Evolutionary conservation across 345 rosid genomes (phyloP).

Genomic region (Xanthoceras sorbifolium): DNA sequence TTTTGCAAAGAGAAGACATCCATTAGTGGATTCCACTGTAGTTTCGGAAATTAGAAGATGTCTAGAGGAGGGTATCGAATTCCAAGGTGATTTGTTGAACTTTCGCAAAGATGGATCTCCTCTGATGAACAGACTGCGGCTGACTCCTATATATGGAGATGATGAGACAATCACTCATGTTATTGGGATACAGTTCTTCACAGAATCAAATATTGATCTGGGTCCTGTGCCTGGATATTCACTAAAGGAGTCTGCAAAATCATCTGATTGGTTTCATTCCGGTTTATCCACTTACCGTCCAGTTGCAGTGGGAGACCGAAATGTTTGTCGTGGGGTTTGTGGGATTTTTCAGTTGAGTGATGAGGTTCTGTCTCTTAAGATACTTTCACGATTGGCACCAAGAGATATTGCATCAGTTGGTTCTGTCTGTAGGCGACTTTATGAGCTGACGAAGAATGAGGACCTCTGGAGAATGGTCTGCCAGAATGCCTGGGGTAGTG

Average conservation of each 20-base stretch:
- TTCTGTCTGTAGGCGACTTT: constrained; percentile 65
- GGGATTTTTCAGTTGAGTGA: constrained; percentile 75
- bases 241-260: constrained; percentile 54
- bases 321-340: constrained; percentile 61
- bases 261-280: constrained; percentile 40
- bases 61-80: constrained; percentile 79
- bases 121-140: constrained; percentile 68
- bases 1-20: constrained; percentile 91
- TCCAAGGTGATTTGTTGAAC: constrained; percentile 85
- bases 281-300: constrained; percentile 42
- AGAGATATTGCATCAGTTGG: constrained; percentile 82
- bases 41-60: constrained; percentile 82
- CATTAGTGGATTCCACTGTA: constrained; percentile 69
- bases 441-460: constrained; percentile 75
- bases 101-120: constrained; percentile 88
- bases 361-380: constrained; percentile 71
- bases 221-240: constrained; percentile 67
- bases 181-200: constrained; percentile 84
- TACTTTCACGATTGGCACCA: constrained; percentile 77
- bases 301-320: constrained; percentile 48
- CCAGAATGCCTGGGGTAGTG: constrained; percentile 88
- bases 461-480: constrained; percentile 91
- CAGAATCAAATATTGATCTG: constrained; percentile 77
- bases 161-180: constrained; percentile 76
- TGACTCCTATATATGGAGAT: constrained; percentile 86